These are phyloP conservation scores for Suillus subalutaceus DNA, from an alignment of 768 basidiomycete species.

Conservation along the genomic window DNA sequence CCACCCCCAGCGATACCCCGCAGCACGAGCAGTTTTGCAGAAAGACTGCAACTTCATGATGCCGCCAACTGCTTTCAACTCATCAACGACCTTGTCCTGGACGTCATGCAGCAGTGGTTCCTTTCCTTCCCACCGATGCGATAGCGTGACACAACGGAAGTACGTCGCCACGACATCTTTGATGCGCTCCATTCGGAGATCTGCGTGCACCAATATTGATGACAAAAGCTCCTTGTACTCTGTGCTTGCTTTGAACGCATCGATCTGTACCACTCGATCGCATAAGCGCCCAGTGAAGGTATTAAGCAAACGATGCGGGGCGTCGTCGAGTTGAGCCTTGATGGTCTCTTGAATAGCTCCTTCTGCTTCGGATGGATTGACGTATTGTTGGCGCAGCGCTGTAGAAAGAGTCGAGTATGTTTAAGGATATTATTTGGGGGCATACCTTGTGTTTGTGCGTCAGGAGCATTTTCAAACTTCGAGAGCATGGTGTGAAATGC, in stretches of 20 bases:
- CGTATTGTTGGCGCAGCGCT: neutral
- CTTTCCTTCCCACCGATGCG: neutral
- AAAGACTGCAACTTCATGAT: neutral
- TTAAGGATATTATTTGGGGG: neutral
- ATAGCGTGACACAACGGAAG: neutral
- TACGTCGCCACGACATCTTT: neutral
- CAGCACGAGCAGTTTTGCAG: neutral
- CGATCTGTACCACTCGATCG: neutral
- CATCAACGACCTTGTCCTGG: neutral
- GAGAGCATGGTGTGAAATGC: neutral
- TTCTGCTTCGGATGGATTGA: neutral
- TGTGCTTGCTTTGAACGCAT: neutral
- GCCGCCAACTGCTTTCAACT: neutral
- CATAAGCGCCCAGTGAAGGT: neutral
- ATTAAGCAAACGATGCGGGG: neutral
- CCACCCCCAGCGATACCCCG: neutral
- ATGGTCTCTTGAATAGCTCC: neutral
- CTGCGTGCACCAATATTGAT: neutral
- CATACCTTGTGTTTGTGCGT: neutral
- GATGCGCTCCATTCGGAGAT: neutral
- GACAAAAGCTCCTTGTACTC: constrained; percentile 2
- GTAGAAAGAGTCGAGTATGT: neutral
- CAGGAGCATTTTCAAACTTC: neutral
- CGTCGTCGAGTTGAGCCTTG: neutral
- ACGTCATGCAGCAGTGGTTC: neutral